These are phyloP conservation scores for Carex scoparia DNA, from an alignment of 176 grass and related monocot genomes.

Conservation along the genomic window DNA sequence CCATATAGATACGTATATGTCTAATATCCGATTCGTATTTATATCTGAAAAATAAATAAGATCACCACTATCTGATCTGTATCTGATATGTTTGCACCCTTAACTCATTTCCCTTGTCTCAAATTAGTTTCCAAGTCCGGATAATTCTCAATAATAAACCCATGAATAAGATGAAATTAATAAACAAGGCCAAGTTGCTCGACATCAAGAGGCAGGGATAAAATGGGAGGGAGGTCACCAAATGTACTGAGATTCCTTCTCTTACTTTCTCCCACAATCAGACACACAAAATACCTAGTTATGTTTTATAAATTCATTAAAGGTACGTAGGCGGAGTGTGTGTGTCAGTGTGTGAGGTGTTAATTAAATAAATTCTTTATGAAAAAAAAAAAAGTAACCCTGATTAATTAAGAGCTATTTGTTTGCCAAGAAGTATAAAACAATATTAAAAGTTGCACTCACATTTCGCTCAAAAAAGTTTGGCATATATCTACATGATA, in stretches of 20 bases:
- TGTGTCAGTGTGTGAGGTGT: not conserved
- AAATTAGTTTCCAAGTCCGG: not conserved
- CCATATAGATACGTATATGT: too few relatives aligned
- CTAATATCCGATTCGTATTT: too few relatives aligned
- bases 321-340: conserved; percentile 16
- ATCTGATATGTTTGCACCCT: too few relatives aligned
- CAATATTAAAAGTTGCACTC: not conserved
- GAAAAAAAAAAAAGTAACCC: not conserved
- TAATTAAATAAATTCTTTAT: conserved; percentile 25
- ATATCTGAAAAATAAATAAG: too few relatives aligned
- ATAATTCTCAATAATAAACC: conserved; percentile 4
- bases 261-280: conserved; percentile 33
- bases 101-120: not conserved
- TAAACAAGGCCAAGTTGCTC: conserved; percentile 34
- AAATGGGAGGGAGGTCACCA: not conserved
- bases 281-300: conserved; percentile 32
- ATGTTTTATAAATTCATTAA: conserved; percentile 42
- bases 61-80: too few relatives aligned
- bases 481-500: too few relatives aligned
- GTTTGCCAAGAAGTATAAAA: not conserved
- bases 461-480: too few relatives aligned
- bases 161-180: conserved; percentile 33
- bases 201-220: conserved; percentile 2
- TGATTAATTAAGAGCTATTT: not conserved
- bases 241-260: conserved; percentile 42